phyloP scores from a whole-genome alignment of 768 basidiomycete species.

The Kondoa subrosea region DNA sequence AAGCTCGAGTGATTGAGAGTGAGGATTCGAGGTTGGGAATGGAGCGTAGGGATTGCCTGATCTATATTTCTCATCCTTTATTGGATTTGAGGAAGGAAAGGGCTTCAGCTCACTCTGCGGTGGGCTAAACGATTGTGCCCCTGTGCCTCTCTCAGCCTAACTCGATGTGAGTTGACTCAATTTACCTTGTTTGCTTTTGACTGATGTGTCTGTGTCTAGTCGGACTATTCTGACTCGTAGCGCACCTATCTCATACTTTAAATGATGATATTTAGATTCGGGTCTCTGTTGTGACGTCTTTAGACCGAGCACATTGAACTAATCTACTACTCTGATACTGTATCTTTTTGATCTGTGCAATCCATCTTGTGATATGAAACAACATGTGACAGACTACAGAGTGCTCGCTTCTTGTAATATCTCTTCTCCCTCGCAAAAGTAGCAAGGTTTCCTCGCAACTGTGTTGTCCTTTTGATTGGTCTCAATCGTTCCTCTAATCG shows the following conservation, averaged over 20 bases:
- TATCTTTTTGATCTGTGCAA: too few species aligned
- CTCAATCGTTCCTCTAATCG: too few species aligned
- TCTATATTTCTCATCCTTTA: neutral
- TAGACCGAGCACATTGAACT: too few species aligned
- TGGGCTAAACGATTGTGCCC: too few species aligned
- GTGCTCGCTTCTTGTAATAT: too few species aligned
- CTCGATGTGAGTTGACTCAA: neutral
- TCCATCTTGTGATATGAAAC: too few species aligned
- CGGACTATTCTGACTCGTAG: neutral
- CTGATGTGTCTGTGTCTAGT: neutral
- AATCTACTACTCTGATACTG: too few species aligned
- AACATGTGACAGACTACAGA: too few species aligned
- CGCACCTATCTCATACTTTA: neutral
- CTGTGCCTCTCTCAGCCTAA: neutral
- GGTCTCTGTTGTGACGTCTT: neutral
- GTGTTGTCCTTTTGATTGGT: too few species aligned
- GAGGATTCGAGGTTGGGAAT: neutral
- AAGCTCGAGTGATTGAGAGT: neutral
- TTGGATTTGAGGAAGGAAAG: neutral
- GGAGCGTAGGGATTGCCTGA: neutral
- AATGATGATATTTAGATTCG: neutral
- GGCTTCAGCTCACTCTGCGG: neutral
- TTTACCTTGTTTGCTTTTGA: neutral
- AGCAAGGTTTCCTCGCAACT: too few species aligned
- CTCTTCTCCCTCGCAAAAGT: too few species aligned